Base-by-base conservation (phyloP, 495 filamentous ascomycete species). In the Hyaloscypha hepaticicola region DNA sequence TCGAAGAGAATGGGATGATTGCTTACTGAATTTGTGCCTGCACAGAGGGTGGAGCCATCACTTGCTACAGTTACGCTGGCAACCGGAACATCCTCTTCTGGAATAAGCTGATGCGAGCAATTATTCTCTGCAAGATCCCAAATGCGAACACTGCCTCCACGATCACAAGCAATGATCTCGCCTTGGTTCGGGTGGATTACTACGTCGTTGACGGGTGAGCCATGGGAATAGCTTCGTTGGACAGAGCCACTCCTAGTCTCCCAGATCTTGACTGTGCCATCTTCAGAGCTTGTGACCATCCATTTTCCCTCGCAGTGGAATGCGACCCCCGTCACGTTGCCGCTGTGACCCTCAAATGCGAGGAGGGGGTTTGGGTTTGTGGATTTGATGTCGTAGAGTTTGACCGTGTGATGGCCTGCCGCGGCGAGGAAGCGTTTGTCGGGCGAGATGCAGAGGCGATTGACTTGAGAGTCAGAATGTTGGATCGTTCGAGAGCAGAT, bases 211-310 rank as follows among this genome's bases (percentile, higher is more conserved):
- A 96, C 95, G 0, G 96, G 83, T 25, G 83, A 86, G 26, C 88
- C 89, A 71, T 99, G 95, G 61, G 82, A 85, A 73, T 99, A 99
- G 77, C 94, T 96, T 22, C 95, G 86, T 74, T 98, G 95, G 49
- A 98, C 84, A 51, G 82, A 88, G 24, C 92, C 96, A 6, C 83
- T 89, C 26, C 96, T 83, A 7, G 94, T 98, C 74, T 99, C 96
- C 95, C 95, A 99, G 52, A 99, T 96, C 81, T 97, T 98, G 67
- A 99, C 94, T 8, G 93, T 96, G 55, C 93, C 90, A 71, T 99
- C 95, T 74, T 99, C 95, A 41, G 91, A 96, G 76, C 91, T 95
- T 4, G 95, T 99, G n/a, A 97, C 94, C 93, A 99, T 97, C 95
- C 95, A 99, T 77, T 98, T 98, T 12, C 93, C 93, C 74, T 99